Evolutionary conservation across 2,329 filamentous ascomycete species (phyloP).

Genomic region (Aureobasidium sp.): DNA sequence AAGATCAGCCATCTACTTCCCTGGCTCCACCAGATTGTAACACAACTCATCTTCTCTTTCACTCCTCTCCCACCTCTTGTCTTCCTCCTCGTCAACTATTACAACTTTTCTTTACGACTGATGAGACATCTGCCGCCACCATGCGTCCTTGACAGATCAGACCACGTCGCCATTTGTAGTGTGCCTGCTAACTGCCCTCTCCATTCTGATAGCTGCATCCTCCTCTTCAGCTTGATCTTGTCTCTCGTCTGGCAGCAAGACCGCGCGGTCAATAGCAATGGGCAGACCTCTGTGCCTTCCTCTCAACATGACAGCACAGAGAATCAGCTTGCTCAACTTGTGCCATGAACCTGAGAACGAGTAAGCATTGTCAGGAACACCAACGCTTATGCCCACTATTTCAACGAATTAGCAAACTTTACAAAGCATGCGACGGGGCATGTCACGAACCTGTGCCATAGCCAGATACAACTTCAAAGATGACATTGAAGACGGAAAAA

Average conservation of each 20-base stretch:
- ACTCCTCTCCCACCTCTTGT: neutral
- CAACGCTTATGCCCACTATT: conserved; percentile 40
- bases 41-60: neutral
- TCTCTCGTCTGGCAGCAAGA: conserved; percentile 32
- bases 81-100: neutral
- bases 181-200: conserved; percentile 14
- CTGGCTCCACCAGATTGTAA: neutral
- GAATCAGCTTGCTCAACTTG: conserved; percentile 45
- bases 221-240: conserved; percentile 30
- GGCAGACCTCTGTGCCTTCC: conserved; percentile 50
- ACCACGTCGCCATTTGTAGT: neutral
- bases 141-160: neutral
- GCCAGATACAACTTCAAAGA: conserved; percentile 39
- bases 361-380: conserved; percentile 38
- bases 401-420: neutral
- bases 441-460: conserved; percentile 23
- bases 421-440: too few species aligned
- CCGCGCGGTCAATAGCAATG: conserved; percentile 46
- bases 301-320: conserved; percentile 50
- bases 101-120: neutral
- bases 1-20: neutral
- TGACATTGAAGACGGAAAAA: conserved; percentile 39
- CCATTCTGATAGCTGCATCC: conserved; percentile 26
- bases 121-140: neutral
- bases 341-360: conserved; percentile 44